Conservation (phyloP, 352 stramenopile genomes). For the Pythium phragmitis region DNA sequence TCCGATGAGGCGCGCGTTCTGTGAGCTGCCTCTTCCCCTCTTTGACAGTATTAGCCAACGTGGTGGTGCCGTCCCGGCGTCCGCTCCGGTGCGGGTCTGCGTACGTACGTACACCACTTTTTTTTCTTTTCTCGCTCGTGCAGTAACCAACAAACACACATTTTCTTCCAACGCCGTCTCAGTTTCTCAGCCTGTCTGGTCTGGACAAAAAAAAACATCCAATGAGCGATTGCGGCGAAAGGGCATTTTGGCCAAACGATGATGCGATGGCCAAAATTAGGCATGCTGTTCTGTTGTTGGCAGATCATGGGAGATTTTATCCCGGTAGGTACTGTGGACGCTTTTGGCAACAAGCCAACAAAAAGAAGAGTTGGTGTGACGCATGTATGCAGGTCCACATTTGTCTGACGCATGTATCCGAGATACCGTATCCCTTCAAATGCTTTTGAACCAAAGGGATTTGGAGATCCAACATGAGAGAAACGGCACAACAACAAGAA, state of each 20-base stretch:
- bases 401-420: no score
- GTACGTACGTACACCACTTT: neutral
- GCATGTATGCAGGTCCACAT: neutral
- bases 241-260: conserved; percentile 8
- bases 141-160: conserved; percentile 1
- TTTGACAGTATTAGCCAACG: neutral
- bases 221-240: neutral
- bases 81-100: neutral
- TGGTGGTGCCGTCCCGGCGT: neutral
- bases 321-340: neutral
- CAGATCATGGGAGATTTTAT: conserved; percentile 7
- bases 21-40: neutral
- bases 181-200: conserved; percentile 8
- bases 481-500: no score
- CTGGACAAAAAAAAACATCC: conserved; percentile 1
- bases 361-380: neutral
- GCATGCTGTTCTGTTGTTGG: neutral
- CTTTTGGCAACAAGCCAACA: neutral
- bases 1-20: neutral
- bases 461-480: no score
- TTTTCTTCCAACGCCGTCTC: conserved; percentile 4
- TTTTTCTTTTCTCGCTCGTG: conserved; percentile 1
- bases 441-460: no score
- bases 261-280: conserved; percentile 2
- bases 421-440: no score